These are phyloP conservation scores for Withania somnifera DNA, from an alignment of 305 asterid genomes.

Conservation along the genomic window DNA sequence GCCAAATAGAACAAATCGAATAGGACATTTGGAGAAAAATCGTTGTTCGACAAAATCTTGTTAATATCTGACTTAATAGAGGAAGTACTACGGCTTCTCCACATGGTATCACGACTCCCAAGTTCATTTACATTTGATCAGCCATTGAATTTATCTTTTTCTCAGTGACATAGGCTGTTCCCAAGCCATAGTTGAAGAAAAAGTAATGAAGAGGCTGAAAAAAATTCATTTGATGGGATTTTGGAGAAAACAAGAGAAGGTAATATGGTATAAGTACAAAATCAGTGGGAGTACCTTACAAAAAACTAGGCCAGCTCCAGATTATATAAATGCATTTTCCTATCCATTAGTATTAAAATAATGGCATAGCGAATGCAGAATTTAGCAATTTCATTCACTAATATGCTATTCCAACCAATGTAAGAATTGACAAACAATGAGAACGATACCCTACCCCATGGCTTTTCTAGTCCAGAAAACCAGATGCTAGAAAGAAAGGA, in stretches of 20 bases:
- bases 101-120: not conserved
- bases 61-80: not conserved
- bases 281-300: not conserved
- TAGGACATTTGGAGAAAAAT: no score
- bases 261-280: not conserved
- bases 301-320: not conserved
- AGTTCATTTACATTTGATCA: not conserved
- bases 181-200: not conserved
- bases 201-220: not conserved
- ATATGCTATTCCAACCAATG: not conserved
- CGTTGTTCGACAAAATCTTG: not conserved
- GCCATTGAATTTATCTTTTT: not conserved
- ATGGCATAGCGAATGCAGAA: not conserved
- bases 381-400: not conserved
- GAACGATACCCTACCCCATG: no score
- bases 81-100: not conserved
- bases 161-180: not conserved
- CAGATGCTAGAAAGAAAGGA: not conserved
- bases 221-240: not conserved
- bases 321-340: not conserved
- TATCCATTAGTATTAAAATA: not conserved
- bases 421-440: not conserved
- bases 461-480: not conserved
- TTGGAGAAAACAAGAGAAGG: not conserved
- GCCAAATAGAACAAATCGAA: no score